phyloP scores from a whole-genome alignment of 371 early-diverging fungal species.

The Mortierella sp. region DNA sequence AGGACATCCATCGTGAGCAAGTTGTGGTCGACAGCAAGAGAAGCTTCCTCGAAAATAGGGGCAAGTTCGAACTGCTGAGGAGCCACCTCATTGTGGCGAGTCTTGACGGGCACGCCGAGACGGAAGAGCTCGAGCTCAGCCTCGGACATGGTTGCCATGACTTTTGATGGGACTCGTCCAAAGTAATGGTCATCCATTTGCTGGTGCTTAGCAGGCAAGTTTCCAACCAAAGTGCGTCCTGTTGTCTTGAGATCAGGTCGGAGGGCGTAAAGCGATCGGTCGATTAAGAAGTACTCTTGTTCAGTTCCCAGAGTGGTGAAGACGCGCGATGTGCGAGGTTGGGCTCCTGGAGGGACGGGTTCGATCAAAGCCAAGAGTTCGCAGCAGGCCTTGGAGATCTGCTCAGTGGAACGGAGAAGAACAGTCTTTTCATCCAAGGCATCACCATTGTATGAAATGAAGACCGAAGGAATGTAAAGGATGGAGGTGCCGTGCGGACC shows the following conservation, averaged over 20 bases:
- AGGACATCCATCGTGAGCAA: slow-evolving; percentile 96
- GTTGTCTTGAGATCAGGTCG: slow-evolving; percentile 96
- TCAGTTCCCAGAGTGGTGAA: slow-evolving; percentile 95
- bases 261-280: slow-evolving; percentile 88
- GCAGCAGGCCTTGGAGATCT: slow-evolving; percentile 81
- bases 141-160: slow-evolving; percentile 92
- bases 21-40: slow-evolving; percentile 98
- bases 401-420: slow-evolving; percentile 90
- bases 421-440: slow-evolving; percentile 98
- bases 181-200: slow-evolving; percentile 99
- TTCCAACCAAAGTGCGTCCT: slow-evolving; percentile 94
- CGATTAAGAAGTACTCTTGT: slow-evolving; percentile 98
- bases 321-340: slow-evolving; percentile 77
- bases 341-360: slow-evolving; percentile 68
- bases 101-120: slow-evolving; percentile 98
- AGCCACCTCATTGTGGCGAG: slow-evolving; percentile 99
- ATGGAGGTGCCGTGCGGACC: slow-evolving; percentile 93
- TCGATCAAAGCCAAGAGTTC: slow-evolving; percentile 81
- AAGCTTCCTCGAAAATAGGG: slow-evolving; percentile 96
- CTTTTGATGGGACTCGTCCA: slow-evolving; percentile 95
- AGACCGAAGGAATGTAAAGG: slow-evolving; percentile 96
- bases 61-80: slow-evolving; percentile 98
- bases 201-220: slow-evolving; percentile 96
- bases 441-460: slow-evolving; percentile 98
- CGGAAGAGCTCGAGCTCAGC: slow-evolving; percentile 92